phyloP scores from a whole-genome alignment of 2,329 filamentous ascomycete genomes.

The Cercospora zeae-maydis region DNA sequence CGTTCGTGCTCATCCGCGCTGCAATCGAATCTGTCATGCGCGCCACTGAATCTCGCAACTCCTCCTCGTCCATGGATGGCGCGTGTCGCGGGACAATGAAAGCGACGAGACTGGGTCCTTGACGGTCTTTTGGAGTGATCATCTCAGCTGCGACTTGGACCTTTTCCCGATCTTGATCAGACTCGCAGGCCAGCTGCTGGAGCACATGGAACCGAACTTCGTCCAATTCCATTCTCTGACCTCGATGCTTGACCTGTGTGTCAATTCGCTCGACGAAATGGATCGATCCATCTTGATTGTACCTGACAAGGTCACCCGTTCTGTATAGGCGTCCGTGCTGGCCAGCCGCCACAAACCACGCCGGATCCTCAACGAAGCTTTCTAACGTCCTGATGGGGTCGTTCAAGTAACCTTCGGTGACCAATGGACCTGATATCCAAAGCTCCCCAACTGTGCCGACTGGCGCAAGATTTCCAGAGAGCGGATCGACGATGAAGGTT shows the following conservation, averaged over 20 bases:
- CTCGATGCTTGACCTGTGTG: slow-evolving; percentile 24
- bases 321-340: not conserved
- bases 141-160: slow-evolving; percentile 2
- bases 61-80: not conserved
- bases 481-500: not conserved
- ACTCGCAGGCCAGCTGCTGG: not conserved
- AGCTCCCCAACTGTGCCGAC: slow-evolving; percentile 48
- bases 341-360: not conserved
- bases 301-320: slow-evolving; percentile 1
- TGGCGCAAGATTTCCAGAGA: slow-evolving; percentile 31
- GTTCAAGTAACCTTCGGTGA: slow-evolving; percentile 44
- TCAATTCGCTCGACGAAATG: slow-evolving; percentile 25
- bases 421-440: slow-evolving; percentile 43
- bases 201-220: slow-evolving; percentile 16
- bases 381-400: slow-evolving; percentile 35
- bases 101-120: not conserved
- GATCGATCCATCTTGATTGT: slow-evolving; percentile 21
- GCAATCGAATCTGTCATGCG: not conserved
- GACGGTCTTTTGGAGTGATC: not conserved
- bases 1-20: slow-evolving; percentile 35
- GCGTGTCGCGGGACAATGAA: not conserved
- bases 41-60: not conserved
- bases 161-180: not conserved
- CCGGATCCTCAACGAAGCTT: not conserved
- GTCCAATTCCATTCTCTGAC: slow-evolving; percentile 25